These are phyloP conservation scores for Aspergillus ruber DNA, from an alignment of 2,329 filamentous ascomycete species.

Conservation along the genomic window DNA sequence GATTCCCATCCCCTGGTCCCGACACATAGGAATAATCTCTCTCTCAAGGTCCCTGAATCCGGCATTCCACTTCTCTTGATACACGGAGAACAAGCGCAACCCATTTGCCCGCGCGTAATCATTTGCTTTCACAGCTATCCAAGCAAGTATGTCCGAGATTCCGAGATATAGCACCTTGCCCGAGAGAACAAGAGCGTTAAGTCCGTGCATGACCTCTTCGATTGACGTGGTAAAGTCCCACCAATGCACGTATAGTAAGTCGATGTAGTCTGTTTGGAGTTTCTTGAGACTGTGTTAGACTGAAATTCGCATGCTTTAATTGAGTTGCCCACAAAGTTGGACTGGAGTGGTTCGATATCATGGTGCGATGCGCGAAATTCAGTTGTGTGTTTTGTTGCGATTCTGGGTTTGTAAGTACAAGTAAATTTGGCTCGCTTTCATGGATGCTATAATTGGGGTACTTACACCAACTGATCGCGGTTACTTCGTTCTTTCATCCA, in stretches of 20 bases:
- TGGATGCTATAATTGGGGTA: background rate
- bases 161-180: slow-evolving; percentile 65
- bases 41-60: slow-evolving; percentile 60
- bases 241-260: slow-evolving; percentile 30
- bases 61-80: slow-evolving; percentile 60
- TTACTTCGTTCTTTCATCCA: slow-evolving; percentile 44
- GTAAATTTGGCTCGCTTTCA: background rate
- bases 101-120: slow-evolving; percentile 61
- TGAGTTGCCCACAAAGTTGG: slow-evolving; percentile 28
- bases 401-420: background rate
- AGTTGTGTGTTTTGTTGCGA: slow-evolving; percentile 50
- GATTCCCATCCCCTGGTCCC: slow-evolving; percentile 51
- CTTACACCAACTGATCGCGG: slow-evolving; percentile 45
- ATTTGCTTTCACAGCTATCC: slow-evolving; percentile 48
- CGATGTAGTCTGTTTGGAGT: slow-evolving; percentile 32
- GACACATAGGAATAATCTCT: slow-evolving; percentile 61
- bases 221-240: slow-evolving; percentile 63
- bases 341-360: slow-evolving; percentile 25
- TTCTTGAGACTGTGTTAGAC: slow-evolving; percentile 23
- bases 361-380: slow-evolving; percentile 20
- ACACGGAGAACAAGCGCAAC: slow-evolving; percentile 63
- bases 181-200: slow-evolving; percentile 53
- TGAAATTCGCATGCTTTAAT: slow-evolving; percentile 20
- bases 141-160: slow-evolving; percentile 63
- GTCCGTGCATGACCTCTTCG: slow-evolving; percentile 60